Percentiles rank a stretch among this genome's conserved stretches.
These are phyloP conservation scores for Wickerhamomyces ciferrii DNA, from an alignment of 805 yeast species.

Conservation along the genomic window DNA sequence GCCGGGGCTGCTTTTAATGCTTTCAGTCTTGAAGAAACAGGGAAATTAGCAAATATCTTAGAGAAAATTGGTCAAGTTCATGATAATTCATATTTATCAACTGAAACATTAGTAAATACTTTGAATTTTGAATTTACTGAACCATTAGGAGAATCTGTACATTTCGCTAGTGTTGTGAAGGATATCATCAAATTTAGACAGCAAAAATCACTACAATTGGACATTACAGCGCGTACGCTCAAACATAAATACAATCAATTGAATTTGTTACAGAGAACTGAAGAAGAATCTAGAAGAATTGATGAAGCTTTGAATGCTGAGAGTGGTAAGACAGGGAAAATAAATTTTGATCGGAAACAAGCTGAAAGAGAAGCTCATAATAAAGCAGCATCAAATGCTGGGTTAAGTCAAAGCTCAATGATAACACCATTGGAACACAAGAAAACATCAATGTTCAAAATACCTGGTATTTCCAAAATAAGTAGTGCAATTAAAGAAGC, in stretches of 20 bases:
- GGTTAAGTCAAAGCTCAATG: not conserved
- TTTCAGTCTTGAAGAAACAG: constrained; percentile 42
- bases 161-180: constrained; percentile 52
- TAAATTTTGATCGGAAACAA: constrained; percentile 21
- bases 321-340: constrained; percentile 20
- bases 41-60: constrained; percentile 41
- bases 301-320: constrained; percentile 23
- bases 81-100: constrained; percentile 61
- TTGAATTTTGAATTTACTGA: constrained; percentile 58
- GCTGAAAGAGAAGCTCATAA: constrained; percentile 13
- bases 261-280: constrained; percentile 34
- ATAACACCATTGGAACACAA: constrained; percentile 19
- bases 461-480: constrained; percentile 49
- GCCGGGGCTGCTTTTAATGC: constrained; percentile 65
- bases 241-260: constrained; percentile 26
- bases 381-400: not conserved
- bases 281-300: constrained; percentile 38
- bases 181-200: constrained; percentile 49
- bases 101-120: constrained; percentile 42
- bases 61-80: constrained; percentile 85
- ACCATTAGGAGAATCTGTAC: constrained; percentile 69
- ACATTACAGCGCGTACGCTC: constrained; percentile 34
- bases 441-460: constrained; percentile 35
- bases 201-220: constrained; percentile 41
- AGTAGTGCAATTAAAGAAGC: constrained; percentile 52